phyloP scores from a whole-genome alignment of 768 basidiomycete genomes.

The Cystofilobasidium ferigula region DNA sequence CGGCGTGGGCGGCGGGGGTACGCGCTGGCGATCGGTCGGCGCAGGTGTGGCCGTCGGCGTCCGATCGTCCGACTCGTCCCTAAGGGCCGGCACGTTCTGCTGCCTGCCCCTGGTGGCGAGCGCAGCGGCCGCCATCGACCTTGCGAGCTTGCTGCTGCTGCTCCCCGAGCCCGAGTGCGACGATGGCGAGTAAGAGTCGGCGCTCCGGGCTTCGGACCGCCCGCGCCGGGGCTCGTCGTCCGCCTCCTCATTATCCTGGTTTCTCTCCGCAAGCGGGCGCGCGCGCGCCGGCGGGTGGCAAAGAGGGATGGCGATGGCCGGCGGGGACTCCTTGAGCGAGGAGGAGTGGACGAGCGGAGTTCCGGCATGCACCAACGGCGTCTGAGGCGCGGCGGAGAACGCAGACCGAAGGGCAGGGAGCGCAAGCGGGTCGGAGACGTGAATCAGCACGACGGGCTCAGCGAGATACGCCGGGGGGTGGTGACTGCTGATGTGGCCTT shows the following conservation, averaged over 20 bases:
- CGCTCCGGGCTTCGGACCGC: conserved; percentile 11
- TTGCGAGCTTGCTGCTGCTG: not conserved
- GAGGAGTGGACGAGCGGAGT: not conserved
- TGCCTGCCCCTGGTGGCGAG: not conserved
- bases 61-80: not conserved
- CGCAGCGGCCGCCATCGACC: too few species aligned
- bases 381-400: conserved; percentile 7
- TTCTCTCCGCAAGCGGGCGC: not conserved
- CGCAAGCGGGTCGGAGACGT: conserved; percentile 17
- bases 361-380: not conserved
- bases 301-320: not conserved
- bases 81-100: not conserved
- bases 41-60: not conserved
- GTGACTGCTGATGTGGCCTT: not conserved
- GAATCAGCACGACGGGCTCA: conserved; percentile 13
- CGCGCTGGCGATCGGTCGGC: not conserved
- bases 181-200: conserved; percentile 5
- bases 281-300: not conserved
- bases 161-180: not conserved
- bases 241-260: conserved; percentile 4
- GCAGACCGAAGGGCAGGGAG: conserved; percentile 8
- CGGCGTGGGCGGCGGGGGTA: not conserved
- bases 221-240: conserved; percentile 18
- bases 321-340: not conserved
- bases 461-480: not conserved